phyloP scores from a whole-genome alignment of 768 basidiomycete genomes.

The Serendipita sp. region DNA sequence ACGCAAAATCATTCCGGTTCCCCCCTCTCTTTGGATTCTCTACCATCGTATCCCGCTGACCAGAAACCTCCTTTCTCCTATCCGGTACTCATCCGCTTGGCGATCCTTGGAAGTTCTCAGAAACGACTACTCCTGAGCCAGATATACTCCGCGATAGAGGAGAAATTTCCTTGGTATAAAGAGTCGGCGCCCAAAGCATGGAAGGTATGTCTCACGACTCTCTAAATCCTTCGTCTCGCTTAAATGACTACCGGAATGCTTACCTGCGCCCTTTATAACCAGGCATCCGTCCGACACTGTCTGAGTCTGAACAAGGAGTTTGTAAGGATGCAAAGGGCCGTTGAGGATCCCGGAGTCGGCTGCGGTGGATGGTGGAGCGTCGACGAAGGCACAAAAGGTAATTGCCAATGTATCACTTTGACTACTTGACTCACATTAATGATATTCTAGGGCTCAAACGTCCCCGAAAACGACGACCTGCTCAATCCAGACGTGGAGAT shows the following conservation, averaged over 20 bases:
- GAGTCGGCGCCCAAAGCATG: background rate
- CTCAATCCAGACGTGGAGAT: background rate
- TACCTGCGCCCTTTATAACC: background rate
- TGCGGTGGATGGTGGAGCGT: background rate
- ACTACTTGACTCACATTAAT: background rate
- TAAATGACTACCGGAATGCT: too few relatives aligned
- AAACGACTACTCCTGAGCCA: background rate
- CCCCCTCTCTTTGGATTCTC: background rate
- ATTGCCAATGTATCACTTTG: background rate
- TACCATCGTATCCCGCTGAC: background rate
- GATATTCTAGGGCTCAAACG: background rate
- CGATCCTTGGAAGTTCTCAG: background rate
- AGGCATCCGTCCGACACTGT: background rate
- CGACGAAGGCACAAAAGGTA: background rate
- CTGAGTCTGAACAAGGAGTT: slow-evolving; percentile 1
- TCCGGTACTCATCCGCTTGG: background rate
- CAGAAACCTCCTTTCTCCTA: background rate
- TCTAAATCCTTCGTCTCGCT: too few relatives aligned
- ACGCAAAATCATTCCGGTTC: background rate
- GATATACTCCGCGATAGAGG: background rate
- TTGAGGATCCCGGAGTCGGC: background rate
- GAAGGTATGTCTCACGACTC: background rate
- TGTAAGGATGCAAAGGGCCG: background rate
- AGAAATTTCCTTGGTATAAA: slow-evolving; percentile 1
- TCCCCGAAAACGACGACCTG: background rate